Conservation (phyloP, 306 rosid species). For the Sesbania bispinosa region DNA sequence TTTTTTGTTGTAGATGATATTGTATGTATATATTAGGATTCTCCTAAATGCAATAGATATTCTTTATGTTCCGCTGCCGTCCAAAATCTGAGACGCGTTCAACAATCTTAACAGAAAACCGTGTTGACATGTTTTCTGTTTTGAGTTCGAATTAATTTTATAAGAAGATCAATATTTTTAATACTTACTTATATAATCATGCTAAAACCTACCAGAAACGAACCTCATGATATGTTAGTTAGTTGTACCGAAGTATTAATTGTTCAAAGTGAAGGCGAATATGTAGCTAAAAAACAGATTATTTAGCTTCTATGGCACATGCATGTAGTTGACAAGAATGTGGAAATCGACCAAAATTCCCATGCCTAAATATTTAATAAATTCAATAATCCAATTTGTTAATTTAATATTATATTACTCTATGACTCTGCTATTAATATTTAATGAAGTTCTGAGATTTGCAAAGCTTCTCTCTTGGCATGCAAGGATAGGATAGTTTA, state of each 20-base stretch:
- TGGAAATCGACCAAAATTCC: constrained; percentile 68
- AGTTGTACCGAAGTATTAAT: constrained; percentile 27
- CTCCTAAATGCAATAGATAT: constrained; percentile 29
- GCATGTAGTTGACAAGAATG: constrained; percentile 48
- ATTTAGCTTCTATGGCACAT: constrained; percentile 36
- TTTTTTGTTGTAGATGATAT: constrained; percentile 7
- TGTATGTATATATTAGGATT: constrained; percentile 16
- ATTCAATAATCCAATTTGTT: constrained; percentile 17
- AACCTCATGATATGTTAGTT: constrained; percentile 45
- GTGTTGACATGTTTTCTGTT: constrained; percentile 47
- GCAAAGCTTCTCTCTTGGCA: constrained; percentile 36
- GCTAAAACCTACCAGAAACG: constrained; percentile 31
- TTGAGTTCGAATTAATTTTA: constrained; percentile 22
- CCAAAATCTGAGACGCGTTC: constrained; percentile 39
- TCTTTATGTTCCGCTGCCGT: constrained; percentile 38
- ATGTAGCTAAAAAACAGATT: constrained; percentile 21
- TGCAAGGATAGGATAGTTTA: constrained; percentile 30
- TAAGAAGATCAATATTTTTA: background rate
- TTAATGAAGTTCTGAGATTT: background rate
- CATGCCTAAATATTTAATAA: constrained; percentile 34
- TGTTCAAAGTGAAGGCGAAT: constrained; percentile 20
- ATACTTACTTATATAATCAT: background rate
- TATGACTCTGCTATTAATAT: background rate
- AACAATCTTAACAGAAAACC: constrained; percentile 44
- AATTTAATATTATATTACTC: constrained; percentile 13